A percentile compares a stretch with the other conserved stretches of the same genome.
phyloP scores from a whole-genome alignment of 352 stramenopile species.

The Pythium utonaiense region DNA sequence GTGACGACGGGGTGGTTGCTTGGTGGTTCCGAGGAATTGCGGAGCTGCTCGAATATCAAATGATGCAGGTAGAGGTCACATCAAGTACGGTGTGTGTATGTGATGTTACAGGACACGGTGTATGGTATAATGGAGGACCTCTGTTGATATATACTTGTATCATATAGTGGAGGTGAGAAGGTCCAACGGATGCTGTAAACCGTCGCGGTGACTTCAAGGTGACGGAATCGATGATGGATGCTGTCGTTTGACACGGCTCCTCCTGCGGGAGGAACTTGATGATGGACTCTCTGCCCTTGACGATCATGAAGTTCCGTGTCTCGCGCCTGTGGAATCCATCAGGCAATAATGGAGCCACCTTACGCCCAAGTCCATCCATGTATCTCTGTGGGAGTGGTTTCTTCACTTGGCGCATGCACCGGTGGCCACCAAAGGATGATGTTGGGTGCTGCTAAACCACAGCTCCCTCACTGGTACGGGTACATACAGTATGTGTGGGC shows the following conservation, averaged over 20 bases:
- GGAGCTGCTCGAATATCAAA: conserved; percentile 11
- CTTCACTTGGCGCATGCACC: neutral
- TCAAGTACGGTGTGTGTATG: neutral
- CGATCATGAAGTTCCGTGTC: too few species aligned
- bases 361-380: too few species aligned
- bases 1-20: neutral
- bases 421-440: too few species aligned
- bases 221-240: conserved; percentile 1
- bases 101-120: neutral
- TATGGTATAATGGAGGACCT: neutral
- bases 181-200: neutral
- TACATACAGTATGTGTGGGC: too few species aligned
- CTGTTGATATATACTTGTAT: neutral
- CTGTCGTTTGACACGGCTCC: neutral
- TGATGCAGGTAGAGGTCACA: conserved; percentile 9
- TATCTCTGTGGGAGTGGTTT: neutral
- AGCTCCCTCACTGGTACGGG: too few species aligned
- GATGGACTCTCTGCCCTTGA: too few species aligned
- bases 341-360: too few species aligned
- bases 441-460: too few species aligned
- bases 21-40: neutral
- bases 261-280: neutral
- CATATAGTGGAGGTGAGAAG: neutral
- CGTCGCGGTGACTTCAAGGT: neutral
- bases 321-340: too few species aligned